Base-by-base conservation (phyloP, 495 filamentous ascomycete species). In the Penicillium canariense region DNA sequence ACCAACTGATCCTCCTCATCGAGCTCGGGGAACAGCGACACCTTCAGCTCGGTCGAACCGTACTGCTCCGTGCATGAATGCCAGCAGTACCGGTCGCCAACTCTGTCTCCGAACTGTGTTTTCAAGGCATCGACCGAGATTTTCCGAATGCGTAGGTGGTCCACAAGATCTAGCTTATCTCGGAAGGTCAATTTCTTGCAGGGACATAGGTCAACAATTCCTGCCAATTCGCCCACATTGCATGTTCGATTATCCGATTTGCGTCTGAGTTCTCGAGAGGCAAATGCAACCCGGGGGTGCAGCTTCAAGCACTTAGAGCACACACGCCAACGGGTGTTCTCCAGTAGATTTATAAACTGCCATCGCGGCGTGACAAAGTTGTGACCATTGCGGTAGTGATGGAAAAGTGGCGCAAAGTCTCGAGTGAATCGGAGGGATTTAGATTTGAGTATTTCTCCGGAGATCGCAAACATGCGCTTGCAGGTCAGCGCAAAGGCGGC, bases 181-280 rank as follows among this genome's bases (percentile, higher is more conserved):
- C 65, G 68, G 60, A 72, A 78, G 0, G 75, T 78, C 44, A 78
- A 39, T 52, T 78, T 78, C 44, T 70, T 75, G 71, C 75, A 78
- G 15, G 75, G 75, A 32, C 75, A 78, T 17, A 78, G 38, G 36
- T 78, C 75, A 32, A 78, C 72, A 28, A 78, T 64, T 4, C 75
- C 75, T 7, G 73, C 73, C 14, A 69, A 49, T 11, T 63, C 63
- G n/a, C 75, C 75, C 31, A 78, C 44, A 26, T 70, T 69, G 54
- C 75, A 78, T 9, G 60, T 58, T 14, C 75, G 68, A 18, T 56
- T 54, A 23, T 75, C 72, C 3, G 75, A 27, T 15, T 73, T 71
- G 42, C 67, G 67, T 56, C 64, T 60, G 5, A 77, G 43, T 49
- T 78, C 72, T 38, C 66, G 65, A 4, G 68, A 50, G 4, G 70